A percentile compares a stretch with the other conserved stretches of the same genome.
Conservation (phyloP, 495 filamentous ascomycete genomes). For the Penicillium flavigenum region DNA sequence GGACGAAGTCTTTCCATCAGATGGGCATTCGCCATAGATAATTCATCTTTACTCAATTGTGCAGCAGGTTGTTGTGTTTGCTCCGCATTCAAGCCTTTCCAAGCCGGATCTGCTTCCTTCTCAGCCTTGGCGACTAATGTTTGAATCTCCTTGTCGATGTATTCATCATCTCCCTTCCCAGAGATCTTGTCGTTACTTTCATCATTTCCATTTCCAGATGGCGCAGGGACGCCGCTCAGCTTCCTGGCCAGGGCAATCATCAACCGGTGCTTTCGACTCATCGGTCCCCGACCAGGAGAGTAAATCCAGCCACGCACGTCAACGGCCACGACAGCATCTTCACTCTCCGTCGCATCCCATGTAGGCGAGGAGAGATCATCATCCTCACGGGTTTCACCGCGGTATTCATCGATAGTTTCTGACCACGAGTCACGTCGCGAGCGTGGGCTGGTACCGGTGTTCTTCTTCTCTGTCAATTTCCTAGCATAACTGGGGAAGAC, state of each 20-base stretch:
- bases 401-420: slow-evolving; percentile 42
- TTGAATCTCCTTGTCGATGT: slow-evolving; percentile 69
- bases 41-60: slow-evolving; percentile 65
- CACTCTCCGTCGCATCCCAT: slow-evolving; percentile 69
- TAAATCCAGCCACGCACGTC: slow-evolving; percentile 96
- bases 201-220: slow-evolving; percentile 36
- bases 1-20: slow-evolving; percentile 84
- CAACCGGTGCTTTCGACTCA: slow-evolving; percentile 83
- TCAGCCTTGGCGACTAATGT: slow-evolving; percentile 69
- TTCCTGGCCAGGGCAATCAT: slow-evolving; percentile 79
- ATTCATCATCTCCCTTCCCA: slow-evolving; percentile 51
- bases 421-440: slow-evolving; percentile 33
- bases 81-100: slow-evolving; percentile 41
- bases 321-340: slow-evolving; percentile 78
- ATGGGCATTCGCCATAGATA: slow-evolving; percentile 77
- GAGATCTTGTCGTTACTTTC: slow-evolving; percentile 26
- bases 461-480: slow-evolving; percentile 49
- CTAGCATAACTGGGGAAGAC: slow-evolving; percentile 90
- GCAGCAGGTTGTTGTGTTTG: slow-evolving; percentile 39
- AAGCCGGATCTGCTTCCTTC: slow-evolving; percentile 67
- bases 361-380: slow-evolving; percentile 43
- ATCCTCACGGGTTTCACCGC: slow-evolving; percentile 26
- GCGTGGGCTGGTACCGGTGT: slow-evolving; percentile 16
- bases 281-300: slow-evolving; percentile 77
- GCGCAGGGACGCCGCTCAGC: slow-evolving; percentile 79